phyloP scores from a whole-genome alignment of 78 protist genomes.

The Guillardia theta region DNA sequence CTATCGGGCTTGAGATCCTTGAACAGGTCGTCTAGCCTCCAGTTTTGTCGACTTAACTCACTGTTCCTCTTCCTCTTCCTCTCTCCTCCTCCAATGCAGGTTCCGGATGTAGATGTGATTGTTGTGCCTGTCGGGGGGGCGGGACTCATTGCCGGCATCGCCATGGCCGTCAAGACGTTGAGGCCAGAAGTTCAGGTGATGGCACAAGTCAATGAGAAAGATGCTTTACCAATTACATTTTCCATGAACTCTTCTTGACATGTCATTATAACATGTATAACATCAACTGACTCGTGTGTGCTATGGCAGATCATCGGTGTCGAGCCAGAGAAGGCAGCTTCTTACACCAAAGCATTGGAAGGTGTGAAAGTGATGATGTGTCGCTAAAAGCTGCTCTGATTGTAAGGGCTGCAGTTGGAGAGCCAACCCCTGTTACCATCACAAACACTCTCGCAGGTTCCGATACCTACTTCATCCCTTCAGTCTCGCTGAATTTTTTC shows the following conservation, averaged over 20 bases:
- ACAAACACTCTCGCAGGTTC: constrained; percentile 72
- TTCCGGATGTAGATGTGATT: constrained; percentile 68
- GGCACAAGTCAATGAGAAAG: neutral
- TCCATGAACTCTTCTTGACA: neutral
- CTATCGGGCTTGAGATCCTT: constrained; percentile 72
- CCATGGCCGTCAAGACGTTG: constrained; percentile 68
- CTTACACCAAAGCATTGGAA: constrained; percentile 49
- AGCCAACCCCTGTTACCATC: constrained; percentile 28
- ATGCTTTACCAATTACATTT: neutral
- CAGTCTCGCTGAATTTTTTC: too few species aligned
- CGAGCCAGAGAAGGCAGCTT: constrained; percentile 61
- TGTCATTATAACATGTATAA: too few species aligned
- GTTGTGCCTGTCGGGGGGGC: constrained; percentile 81
- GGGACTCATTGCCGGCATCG: constrained; percentile 77
- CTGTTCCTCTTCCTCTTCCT: too few species aligned
- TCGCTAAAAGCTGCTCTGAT: too few species aligned
- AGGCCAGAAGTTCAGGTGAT: constrained; percentile 41
- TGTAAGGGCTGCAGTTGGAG: too few species aligned
- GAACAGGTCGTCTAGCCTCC: constrained; percentile 51
- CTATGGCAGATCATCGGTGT: constrained; percentile 63
- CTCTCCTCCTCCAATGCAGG: too few species aligned
- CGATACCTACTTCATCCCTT: too few species aligned
- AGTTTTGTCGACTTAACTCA: too few species aligned
- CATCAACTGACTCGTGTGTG: too few species aligned
- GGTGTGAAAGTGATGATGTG: too few species aligned